A percentile compares a stretch with the other conserved stretches of the same genome.
Conservation (phyloP, 202 grass and related monocot genomes). For the Saccharum hybrid region DNA sequence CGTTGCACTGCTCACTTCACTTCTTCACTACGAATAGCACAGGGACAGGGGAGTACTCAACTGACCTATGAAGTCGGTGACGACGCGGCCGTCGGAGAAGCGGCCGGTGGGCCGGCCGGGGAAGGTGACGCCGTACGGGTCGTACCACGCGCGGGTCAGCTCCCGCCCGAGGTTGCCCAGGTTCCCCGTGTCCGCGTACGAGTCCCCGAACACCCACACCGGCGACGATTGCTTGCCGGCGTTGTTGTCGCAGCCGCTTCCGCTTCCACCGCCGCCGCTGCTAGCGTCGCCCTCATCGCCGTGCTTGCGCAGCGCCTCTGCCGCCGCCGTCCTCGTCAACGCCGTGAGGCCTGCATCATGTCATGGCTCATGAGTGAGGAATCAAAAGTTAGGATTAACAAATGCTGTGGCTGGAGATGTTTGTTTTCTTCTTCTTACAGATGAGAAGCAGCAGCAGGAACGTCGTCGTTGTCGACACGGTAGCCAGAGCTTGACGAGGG, state of each 20-base stretch:
- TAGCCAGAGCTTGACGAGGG: background rate
- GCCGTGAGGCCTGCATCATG: background rate
- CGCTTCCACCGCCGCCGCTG: background rate
- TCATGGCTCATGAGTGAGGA: background rate
- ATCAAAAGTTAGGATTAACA: background rate
- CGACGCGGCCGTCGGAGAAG: slow-evolving; percentile 78
- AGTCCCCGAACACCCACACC: slow-evolving; percentile 88
- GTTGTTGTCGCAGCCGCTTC: background rate
- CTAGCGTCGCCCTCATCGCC: background rate
- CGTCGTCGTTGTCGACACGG: background rate
- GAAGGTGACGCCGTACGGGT: slow-evolving; percentile 77
- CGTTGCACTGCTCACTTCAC: too few species aligned
- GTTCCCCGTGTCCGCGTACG: slow-evolving; percentile 91
- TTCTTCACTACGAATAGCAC: background rate
- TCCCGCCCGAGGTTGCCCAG: slow-evolving; percentile 71
- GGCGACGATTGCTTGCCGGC: background rate
- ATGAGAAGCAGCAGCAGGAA: background rate
- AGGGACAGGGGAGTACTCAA: background rate
- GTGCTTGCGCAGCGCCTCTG: background rate
- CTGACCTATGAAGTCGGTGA: slow-evolving; percentile 82
- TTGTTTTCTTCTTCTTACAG: background rate
- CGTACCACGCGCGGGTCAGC: slow-evolving; percentile 73
- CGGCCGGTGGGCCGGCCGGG: slow-evolving; percentile 70
- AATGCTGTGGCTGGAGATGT: background rate
- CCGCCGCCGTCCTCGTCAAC: background rate